A percentile compares a stretch with the other conserved stretches of the same genome.
Evolutionary conservation across 495 filamentous ascomycete genomes (phyloP).

Genomic region (Chaetomidium leptoderma): DNA sequence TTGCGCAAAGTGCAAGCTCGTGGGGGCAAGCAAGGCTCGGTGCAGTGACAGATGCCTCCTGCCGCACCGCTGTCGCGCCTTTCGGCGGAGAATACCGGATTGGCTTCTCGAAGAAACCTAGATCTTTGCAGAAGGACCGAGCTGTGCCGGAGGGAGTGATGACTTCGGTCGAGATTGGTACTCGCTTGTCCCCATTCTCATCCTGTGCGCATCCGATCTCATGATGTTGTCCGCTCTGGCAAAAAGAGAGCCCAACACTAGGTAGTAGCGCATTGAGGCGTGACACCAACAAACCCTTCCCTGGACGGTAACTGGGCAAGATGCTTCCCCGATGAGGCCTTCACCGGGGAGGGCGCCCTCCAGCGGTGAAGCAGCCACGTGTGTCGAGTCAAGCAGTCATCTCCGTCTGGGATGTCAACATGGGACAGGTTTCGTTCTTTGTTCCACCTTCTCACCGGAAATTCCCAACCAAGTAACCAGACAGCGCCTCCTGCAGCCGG

Average conservation of each 20-base stretch:
- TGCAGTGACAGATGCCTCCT: conserved; percentile 38
- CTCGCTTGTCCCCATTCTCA: not conserved
- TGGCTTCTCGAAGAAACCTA: conserved; percentile 34
- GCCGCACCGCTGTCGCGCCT: conserved; percentile 32
- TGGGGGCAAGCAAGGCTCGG: conserved; percentile 32
- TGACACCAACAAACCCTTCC: conserved; percentile 1
- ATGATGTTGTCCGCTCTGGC: not conserved
- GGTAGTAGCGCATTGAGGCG: not conserved
- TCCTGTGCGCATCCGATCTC: not conserved
- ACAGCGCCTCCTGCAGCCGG: conserved; percentile 51
- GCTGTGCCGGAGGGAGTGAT: not conserved
- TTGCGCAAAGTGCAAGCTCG: conserved; percentile 34
- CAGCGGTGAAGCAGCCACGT: conserved; percentile 37
- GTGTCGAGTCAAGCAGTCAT: conserved; percentile 48
- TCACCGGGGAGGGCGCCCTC: conserved; percentile 15
- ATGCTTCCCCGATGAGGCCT: not conserved
- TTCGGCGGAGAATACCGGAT: conserved; percentile 28
- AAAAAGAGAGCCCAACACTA: conserved; percentile 1
- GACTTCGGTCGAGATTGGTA: conserved; percentile 2
- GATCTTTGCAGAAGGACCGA: conserved; percentile 20
- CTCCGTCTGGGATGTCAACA: conserved; percentile 34
- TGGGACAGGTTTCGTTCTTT: conserved; percentile 39
- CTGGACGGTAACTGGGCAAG: conserved; percentile 1
- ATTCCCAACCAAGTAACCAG: conserved; percentile 35
- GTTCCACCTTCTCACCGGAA: conserved; percentile 32